Evolutionary conservation across 2,329 filamentous ascomycete genomes (phyloP).

Genomic region (Colletotrichum trifolii): DNA sequence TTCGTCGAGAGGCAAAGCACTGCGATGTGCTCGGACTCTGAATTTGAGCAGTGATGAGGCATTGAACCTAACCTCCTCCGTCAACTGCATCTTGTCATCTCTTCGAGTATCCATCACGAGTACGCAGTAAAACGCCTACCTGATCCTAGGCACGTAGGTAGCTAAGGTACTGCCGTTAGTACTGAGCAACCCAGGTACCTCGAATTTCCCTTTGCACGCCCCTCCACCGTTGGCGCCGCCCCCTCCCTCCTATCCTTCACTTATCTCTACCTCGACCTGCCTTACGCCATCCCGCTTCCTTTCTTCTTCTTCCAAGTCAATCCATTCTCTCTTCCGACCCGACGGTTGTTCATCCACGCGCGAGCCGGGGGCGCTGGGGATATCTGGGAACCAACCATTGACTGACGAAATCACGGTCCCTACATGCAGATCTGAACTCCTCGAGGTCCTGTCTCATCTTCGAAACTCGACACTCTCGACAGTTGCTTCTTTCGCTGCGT

Average conservation of each 20-base stretch:
- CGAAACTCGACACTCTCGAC: constrained; percentile 2
- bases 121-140: no score
- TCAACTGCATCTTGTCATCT: no score
- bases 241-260: constrained; percentile 21
- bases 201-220: constrained; percentile 1
- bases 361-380: constrained; percentile 23
- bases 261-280: neutral
- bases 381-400: constrained; percentile 15
- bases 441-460: constrained; percentile 1
- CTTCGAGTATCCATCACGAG: no score
- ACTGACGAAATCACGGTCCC: constrained; percentile 6
- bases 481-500: constrained; percentile 21
- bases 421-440: constrained; percentile 14
- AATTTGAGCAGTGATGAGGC: no score
- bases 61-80: no score
- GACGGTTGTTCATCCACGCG: constrained; percentile 20
- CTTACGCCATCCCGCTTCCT: constrained; percentile 15
- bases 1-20: no score
- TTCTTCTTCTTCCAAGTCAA: constrained; percentile 22
- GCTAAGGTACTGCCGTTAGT: neutral
- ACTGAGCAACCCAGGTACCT: neutral
- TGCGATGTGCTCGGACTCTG: no score
- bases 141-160: neutral
- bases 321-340: constrained; percentile 21
- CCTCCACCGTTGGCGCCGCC: constrained; percentile 24